Conservation (phyloP, 2,329 filamentous ascomycete genomes). For the Aspergillus vadensis region DNA sequence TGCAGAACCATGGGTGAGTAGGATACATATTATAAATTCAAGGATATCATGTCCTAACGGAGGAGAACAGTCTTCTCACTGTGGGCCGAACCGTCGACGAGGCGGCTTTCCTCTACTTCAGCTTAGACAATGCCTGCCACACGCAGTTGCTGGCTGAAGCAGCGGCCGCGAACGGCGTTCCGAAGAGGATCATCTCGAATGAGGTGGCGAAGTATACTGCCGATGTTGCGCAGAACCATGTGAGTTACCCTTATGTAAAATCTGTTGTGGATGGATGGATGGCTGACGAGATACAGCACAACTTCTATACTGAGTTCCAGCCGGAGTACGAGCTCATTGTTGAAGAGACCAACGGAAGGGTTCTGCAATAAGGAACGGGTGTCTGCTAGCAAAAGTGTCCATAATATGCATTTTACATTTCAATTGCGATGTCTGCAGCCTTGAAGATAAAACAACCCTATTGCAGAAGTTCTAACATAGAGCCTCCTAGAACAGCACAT, state of each 20-base stretch:
- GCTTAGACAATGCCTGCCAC: constrained; percentile 46
- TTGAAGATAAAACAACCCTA: not conserved
- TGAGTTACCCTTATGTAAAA: constrained; percentile 19
- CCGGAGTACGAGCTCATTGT: constrained; percentile 43
- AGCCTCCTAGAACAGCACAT: not conserved
- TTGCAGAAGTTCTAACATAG: not conserved
- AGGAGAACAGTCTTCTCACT: constrained; percentile 37
- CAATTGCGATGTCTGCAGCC: not conserved
- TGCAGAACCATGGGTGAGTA: constrained; percentile 45
- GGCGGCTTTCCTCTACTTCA: constrained; percentile 42
- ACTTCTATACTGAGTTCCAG: constrained; percentile 44
- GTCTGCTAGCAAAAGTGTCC: not conserved
- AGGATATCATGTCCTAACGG: constrained; percentile 10
- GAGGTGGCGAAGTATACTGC: constrained; percentile 41
- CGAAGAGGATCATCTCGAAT: constrained; percentile 38
- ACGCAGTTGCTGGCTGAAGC: constrained; percentile 46
- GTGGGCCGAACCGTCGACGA: constrained; percentile 46
- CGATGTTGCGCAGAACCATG: constrained; percentile 38
- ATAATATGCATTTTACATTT: not conserved
- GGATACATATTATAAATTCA: not conserved
- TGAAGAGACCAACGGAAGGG: constrained; percentile 40
- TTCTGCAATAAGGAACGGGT: constrained; percentile 24
- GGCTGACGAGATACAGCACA: constrained; percentile 34
- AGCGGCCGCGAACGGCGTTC: constrained; percentile 41
- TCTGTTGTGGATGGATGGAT: not conserved